These are phyloP conservation scores for Rhododendron ovatum DNA, from an alignment of 148 eudicot species.

Conservation along the genomic window DNA sequence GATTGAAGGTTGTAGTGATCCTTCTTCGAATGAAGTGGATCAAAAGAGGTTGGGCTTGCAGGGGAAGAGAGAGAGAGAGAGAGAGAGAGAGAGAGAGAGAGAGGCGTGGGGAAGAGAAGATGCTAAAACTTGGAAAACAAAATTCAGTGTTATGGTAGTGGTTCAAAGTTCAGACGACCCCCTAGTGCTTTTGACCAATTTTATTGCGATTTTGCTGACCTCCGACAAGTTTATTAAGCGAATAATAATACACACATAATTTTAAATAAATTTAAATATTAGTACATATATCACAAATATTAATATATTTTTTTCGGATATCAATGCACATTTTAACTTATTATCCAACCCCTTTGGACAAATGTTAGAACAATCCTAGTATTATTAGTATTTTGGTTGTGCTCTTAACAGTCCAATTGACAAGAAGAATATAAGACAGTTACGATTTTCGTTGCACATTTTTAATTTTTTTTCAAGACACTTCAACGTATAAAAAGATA, in stretches of 20 bases:
- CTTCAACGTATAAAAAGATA: too few species aligned
- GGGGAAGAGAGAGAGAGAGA: not conserved
- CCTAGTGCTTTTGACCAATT: not conserved
- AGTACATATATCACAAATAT: fast-evolving
- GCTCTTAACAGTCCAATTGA: too few species aligned
- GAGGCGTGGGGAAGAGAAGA: not conserved
- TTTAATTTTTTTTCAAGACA: too few species aligned
- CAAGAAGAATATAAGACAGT: too few species aligned
- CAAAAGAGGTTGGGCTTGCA: not conserved
- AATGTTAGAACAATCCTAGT: too few species aligned
- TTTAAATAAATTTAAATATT: too few species aligned
- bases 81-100: slow-evolving; percentile 3
- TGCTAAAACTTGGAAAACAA: not conserved
- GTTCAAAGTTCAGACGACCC: not conserved
- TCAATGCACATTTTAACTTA: too few species aligned
- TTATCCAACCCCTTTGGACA: too few species aligned
- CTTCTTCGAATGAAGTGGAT: not conserved
- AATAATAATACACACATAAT: too few species aligned
- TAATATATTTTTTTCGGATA: too few species aligned
- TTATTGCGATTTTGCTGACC: not conserved
- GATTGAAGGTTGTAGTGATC: not conserved
- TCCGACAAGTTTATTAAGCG: not conserved
- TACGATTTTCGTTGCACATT: too few species aligned
- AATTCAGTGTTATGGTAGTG: not conserved
- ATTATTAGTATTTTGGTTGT: too few species aligned